These are phyloP conservation scores for Corinectria fuckeliana DNA, from an alignment of 2,329 filamentous ascomycete genomes.

Conservation along the genomic window DNA sequence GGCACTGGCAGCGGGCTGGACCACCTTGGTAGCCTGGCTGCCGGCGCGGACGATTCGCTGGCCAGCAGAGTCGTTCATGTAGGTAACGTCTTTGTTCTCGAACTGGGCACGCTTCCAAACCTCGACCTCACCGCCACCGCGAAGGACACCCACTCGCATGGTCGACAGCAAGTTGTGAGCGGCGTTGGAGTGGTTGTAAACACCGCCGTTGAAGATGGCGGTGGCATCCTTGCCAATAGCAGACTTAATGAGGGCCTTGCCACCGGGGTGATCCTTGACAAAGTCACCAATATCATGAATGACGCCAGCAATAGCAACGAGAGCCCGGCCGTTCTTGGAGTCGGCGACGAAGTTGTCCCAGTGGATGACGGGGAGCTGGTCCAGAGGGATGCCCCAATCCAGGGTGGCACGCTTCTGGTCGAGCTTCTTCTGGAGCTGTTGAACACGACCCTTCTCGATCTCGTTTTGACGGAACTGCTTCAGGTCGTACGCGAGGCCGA, in stretches of 20 bases:
- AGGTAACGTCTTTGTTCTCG: slow-evolving; percentile 82
- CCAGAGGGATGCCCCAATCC: slow-evolving; percentile 86
- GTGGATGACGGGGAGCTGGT: slow-evolving; percentile 83
- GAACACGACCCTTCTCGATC: slow-evolving; percentile 88
- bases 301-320: slow-evolving; percentile 81
- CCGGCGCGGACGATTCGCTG: slow-evolving; percentile 86
- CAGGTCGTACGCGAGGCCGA: slow-evolving; percentile 83
- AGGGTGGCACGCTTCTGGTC: slow-evolving; percentile 83
- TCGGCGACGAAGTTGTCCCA: slow-evolving; percentile 87
- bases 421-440: slow-evolving; percentile 91
- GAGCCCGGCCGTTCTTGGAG: slow-evolving; percentile 75
- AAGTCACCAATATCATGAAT: slow-evolving; percentile 86
- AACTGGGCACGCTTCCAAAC: slow-evolving; percentile 89
- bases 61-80: slow-evolving; percentile 80
- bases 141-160: slow-evolving; percentile 86
- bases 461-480: slow-evolving; percentile 93
- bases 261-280: slow-evolving; percentile 89
- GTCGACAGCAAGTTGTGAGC: slow-evolving; percentile 88
- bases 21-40: slow-evolving; percentile 82
- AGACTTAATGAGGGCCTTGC: slow-evolving; percentile 83
- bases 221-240: slow-evolving; percentile 88
- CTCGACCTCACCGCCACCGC: slow-evolving; percentile 87
- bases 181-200: slow-evolving; percentile 89
- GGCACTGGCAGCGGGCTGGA: slow-evolving; percentile 80
- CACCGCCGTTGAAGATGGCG: slow-evolving; percentile 89